Base-by-base conservation (phyloP, 2,329 filamentous ascomycete genomes). In the Xylaria sp. region DNA sequence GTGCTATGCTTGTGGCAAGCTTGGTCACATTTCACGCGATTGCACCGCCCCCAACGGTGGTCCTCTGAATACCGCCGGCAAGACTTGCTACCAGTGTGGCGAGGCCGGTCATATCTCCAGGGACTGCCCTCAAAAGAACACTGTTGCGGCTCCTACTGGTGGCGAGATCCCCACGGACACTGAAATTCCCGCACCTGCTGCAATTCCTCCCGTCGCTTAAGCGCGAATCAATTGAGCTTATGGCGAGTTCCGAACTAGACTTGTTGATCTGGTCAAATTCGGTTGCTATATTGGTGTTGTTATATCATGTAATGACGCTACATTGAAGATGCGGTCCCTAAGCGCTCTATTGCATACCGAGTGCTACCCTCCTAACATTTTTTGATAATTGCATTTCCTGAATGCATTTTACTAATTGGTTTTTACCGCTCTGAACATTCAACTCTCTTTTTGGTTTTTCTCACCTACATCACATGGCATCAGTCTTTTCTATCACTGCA, bases 51-150 rank as follows among this genome's bases (percentile, higher is more conserved):
- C 95, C 68, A 98, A 98, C 78, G 95, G 95, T 60, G 95, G 95
- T 23, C 93, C 94, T 49, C 85, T 98, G 70, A 97, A 95, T 86
- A 96, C 92, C 68, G 92, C 92, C 67, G 94, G 94, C 76, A 99
- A 98, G 88, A 97, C 94, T 68, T 99, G 95, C 87, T 99, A 99
- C 84, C 91, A 94, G 79, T 99, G 95, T 77, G 92, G 94, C 69
- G 92, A 97, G 82, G 88, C 93, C 61, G 95, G 95, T 56, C 94
- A 98, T 80, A 98, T 98, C 79, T 96, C 92, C 62, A 91, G 94
- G 67, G 94, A 98, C 72, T 97, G 95, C 84, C 91, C 93, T 62
- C 79, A 93, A 87, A 89, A 90, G 87, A 79, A 75, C 63, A 33
- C 37, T 12, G 54, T 45, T n/a, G 40, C 64, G n/a, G 31, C 53